phyloP scores from a whole-genome alignment of 108 stramenopile genomes.

The Fragilaria radians region DNA sequence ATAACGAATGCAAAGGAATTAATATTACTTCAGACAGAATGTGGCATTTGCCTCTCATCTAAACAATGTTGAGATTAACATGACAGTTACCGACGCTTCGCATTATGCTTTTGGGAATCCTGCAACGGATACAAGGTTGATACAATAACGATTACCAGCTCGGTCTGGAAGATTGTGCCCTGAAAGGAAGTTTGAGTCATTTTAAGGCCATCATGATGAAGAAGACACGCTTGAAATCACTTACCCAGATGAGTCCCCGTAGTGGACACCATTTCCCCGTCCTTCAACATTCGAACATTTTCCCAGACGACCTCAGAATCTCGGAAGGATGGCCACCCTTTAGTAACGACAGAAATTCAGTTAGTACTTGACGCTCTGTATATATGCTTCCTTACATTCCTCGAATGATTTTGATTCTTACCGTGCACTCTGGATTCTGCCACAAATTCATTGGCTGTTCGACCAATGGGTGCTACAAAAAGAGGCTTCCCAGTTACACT shows the following conservation, averaged over 20 bases:
- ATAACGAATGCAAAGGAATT: too few relatives aligned
- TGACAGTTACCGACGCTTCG: too few relatives aligned
- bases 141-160: constrained; percentile 62
- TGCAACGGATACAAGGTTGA: constrained; percentile 65
- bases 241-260: constrained; percentile 72
- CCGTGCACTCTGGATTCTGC: constrained; percentile 61
- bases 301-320: constrained; percentile 86
- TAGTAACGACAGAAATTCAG: too few relatives aligned
- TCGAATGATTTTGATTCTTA: too few relatives aligned
- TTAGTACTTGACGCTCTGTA: too few relatives aligned
- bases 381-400: too few relatives aligned
- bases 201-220: background rate
- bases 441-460: constrained; percentile 66
- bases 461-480: constrained; percentile 72
- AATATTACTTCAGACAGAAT: too few relatives aligned
- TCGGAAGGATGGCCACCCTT: constrained; percentile 72
- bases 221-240: constrained; percentile 8
- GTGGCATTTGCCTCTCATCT: too few relatives aligned
- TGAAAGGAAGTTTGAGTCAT: constrained; percentile 8
- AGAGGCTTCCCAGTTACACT: constrained; percentile 80
- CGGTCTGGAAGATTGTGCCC: constrained; percentile 76
- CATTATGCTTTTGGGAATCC: constrained; percentile 20
- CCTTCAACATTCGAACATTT: constrained; percentile 69
- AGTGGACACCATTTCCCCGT: constrained; percentile 81
- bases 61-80: too few relatives aligned